Evolutionary conservation across 305 asterid species (phyloP), one percentile per base, ranked within the genome.

Genomic region (Solanum hybrid): DNA sequence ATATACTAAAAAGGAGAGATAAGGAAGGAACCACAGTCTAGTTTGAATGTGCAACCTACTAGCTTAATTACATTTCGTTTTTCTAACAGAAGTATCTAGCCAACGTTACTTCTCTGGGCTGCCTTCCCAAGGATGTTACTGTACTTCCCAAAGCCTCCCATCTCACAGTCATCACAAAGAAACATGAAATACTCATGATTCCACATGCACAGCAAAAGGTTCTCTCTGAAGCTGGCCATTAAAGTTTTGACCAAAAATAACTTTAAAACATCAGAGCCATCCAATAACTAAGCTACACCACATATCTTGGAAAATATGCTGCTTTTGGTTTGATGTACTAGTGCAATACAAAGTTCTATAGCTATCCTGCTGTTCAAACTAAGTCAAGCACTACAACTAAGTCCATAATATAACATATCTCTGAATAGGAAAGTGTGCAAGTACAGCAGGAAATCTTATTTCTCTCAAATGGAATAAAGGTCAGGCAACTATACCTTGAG

Each of bases 401-500:
- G 38, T 46, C 73, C 26, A 27, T 46, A 46, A 17, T 20, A 51
- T 17, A 20, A 31, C 75, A 46, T 56, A 85, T 7, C 22, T 20
- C 46, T 32, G 46, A 6, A 32, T 32, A 78, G 31, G 9, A 77
- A 51, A 78, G 17, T 31, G 37, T n/a, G 24, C 22, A 51, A 88
- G 35, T 31, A n/a, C 77, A 51, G 27, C 86, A 31, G 75, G 42
- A 64, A 76, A 31, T 29, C 32, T 37, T 51, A 66, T 13, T 36
- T 14, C 27, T 46, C 36, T 32, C 79, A 87, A 26, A 86, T 17
- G 66, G n/a, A 31, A 79, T 37, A 91, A 86, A 42, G 64, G 79
- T 86, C 86, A 60, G 89, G 89, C 91, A 89, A 37, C 89, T 90
- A 71, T 93, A 97, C 99, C 98, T 97, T 93, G 94, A 97, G 96